phyloP scores from a whole-genome alignment of 495 filamentous ascomycete genomes.

The Penicillium ucsense region DNA sequence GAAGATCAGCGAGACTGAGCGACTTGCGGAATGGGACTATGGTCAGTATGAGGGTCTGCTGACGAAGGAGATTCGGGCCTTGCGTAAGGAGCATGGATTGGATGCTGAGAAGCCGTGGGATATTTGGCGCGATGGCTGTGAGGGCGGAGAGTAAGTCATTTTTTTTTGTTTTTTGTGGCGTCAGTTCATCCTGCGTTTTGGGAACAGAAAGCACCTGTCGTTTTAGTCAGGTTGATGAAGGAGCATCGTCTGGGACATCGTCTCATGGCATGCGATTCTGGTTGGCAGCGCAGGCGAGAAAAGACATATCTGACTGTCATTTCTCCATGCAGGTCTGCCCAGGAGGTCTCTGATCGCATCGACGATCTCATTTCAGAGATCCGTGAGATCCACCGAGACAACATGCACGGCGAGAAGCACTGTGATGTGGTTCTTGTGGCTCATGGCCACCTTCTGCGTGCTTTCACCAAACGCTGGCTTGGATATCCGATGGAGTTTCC shows the following conservation, averaged over 20 bases:
- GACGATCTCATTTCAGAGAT: slow-evolving; percentile 63
- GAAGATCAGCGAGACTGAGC: slow-evolving; percentile 49
- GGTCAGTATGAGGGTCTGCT: slow-evolving; percentile 78
- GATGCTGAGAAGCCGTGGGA: slow-evolving; percentile 52
- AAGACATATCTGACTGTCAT: neutral
- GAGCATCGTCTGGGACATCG: too few relatives aligned
- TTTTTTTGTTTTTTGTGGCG: too few relatives aligned
- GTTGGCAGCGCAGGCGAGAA: neutral
- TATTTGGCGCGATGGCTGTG: slow-evolving; percentile 78
- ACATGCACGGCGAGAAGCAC: slow-evolving; percentile 39
- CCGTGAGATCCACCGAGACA: slow-evolving; percentile 35
- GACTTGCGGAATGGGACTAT: slow-evolving; percentile 80
- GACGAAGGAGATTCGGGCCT: slow-evolving; percentile 50
- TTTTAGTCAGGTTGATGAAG: too few relatives aligned
- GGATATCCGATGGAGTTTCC: slow-evolving; percentile 53
- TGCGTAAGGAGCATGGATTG: slow-evolving; percentile 49
- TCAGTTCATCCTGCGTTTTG: too few relatives aligned
- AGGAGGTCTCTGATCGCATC: slow-evolving; percentile 52
- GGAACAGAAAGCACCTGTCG: too few relatives aligned
- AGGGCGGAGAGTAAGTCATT: slow-evolving; percentile 36
- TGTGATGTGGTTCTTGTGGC: slow-evolving; percentile 52
- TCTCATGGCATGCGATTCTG: too few relatives aligned
- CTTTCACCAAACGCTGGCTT: slow-evolving; percentile 73
- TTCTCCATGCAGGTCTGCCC: slow-evolving; percentile 26
- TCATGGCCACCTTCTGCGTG: slow-evolving; percentile 70